A percentile compares a stretch with the other conserved stretches of the same genome.
Evolutionary conservation across 805 yeast genomes (phyloP).

Genomic region (Ogataea methylovora): DNA sequence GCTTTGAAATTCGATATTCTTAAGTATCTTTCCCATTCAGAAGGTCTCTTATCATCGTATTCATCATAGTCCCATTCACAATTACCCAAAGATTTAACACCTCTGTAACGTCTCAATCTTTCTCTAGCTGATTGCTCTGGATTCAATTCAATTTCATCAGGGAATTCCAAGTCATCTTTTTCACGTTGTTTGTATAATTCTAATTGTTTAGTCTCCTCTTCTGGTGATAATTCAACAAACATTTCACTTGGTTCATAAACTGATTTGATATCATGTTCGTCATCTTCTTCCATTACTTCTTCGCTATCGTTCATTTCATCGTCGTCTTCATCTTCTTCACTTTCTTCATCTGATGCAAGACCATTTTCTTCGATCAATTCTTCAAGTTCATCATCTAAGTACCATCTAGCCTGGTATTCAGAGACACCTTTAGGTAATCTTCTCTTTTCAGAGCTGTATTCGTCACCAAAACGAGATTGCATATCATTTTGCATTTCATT

Average conservation of each 20-base stretch:
- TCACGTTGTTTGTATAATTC: constrained; percentile 59
- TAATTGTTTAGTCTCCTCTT: constrained; percentile 78
- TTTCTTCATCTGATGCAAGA: constrained; percentile 31
- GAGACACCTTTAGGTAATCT: constrained; percentile 65
- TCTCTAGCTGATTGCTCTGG: constrained; percentile 74
- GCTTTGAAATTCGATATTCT: constrained; percentile 72
- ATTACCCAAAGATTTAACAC: constrained; percentile 72
- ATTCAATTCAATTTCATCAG: constrained; percentile 85
- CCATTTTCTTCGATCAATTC: constrained; percentile 32
- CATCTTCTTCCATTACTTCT: constrained; percentile 24
- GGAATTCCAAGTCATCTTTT: constrained; percentile 84
- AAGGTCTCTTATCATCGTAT: constrained; percentile 61
- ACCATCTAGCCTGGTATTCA: constrained; percentile 72
- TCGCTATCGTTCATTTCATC: constrained; percentile 5
- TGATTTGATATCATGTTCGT: constrained; percentile 20
- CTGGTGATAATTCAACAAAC: constrained; percentile 68
- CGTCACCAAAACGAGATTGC: constrained; percentile 6
- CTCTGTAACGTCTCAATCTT: constrained; percentile 72
- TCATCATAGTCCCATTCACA: constrained; percentile 89
- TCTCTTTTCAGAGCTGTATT: constrained; percentile 22
- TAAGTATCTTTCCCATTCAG: constrained; percentile 67
- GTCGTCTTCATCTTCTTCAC: constrained; percentile 20
- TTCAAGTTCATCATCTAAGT: constrained; percentile 50
- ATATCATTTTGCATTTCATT: constrained; percentile 18
- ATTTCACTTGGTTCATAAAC: constrained; percentile 34